These are phyloP conservation scores for Penicillium subrubescens DNA, from an alignment of 495 filamentous ascomycete species.

Conservation along the genomic window DNA sequence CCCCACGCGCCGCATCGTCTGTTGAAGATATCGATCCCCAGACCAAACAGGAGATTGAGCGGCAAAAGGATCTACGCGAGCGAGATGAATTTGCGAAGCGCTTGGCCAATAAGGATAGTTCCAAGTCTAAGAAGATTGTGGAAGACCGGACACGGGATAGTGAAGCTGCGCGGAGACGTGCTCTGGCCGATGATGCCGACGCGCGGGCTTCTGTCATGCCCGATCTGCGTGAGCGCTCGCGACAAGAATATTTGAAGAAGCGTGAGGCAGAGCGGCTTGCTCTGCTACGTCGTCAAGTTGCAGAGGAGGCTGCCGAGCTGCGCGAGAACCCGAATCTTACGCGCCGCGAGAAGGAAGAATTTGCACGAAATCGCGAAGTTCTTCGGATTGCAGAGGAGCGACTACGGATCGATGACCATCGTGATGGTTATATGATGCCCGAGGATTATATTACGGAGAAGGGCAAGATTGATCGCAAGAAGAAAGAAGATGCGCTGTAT, in stretches of 20 bases:
- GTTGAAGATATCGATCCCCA: constrained; percentile 61
- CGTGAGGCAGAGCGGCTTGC: constrained; percentile 83
- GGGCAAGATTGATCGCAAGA: constrained; percentile 85
- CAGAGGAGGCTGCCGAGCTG: constrained; percentile 83
- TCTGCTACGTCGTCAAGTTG: constrained; percentile 86
- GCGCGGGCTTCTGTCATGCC: constrained; percentile 66
- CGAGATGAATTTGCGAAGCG: constrained; percentile 75
- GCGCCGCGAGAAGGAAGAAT: constrained; percentile 82
- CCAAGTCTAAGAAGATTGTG: constrained; percentile 72
- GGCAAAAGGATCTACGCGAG: constrained; percentile 66
- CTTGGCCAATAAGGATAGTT: constrained; percentile 67
- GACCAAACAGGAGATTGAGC: constrained; percentile 55
- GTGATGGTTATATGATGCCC: constrained; percentile 91
- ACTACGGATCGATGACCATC: constrained; percentile 83
- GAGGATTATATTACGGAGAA: constrained; percentile 94
- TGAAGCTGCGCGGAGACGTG: constrained; percentile 59
- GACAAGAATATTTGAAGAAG: constrained; percentile 94
- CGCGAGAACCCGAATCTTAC: constrained; percentile 74
- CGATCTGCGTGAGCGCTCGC: constrained; percentile 77
- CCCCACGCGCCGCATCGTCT: constrained; percentile 44
- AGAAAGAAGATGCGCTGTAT: constrained; percentile 88
- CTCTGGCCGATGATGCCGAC: constrained; percentile 64
- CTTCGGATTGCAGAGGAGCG: constrained; percentile 87
- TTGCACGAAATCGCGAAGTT: constrained; percentile 85
- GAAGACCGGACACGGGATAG: constrained; percentile 65